Evolutionary conservation across 2,329 filamentous ascomycete genomes (phyloP).

Genomic region (Cercospora sp.): DNA sequence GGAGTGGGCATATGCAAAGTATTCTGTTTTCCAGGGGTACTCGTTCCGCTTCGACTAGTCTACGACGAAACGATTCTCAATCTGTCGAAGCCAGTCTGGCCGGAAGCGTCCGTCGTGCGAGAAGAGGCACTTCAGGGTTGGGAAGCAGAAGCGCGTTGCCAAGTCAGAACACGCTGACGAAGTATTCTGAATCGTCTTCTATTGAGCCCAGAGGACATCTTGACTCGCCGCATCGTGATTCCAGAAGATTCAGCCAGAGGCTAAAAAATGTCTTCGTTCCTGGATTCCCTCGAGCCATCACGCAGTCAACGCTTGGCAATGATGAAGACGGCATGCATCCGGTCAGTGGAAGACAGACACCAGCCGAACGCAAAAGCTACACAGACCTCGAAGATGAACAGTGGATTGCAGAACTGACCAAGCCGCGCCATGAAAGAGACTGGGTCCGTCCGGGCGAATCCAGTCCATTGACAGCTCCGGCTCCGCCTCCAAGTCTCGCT

Average conservation of each 20-base stretch:
- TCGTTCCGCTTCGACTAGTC: conserved; percentile 25
- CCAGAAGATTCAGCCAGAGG: conserved; percentile 32
- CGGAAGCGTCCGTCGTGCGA: conserved; percentile 25
- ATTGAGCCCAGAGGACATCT: conserved; percentile 32
- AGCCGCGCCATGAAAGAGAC: conserved; percentile 35
- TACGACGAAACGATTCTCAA: conserved; percentile 21
- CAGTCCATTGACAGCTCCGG: conserved; percentile 33
- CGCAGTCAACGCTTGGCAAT: conserved; percentile 26
- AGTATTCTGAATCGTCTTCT: conserved; percentile 38
- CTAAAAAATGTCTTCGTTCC: conserved; percentile 34
- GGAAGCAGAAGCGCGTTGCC: conserved; percentile 38
- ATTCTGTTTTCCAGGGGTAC: conserved; percentile 44
- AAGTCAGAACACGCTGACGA: conserved; percentile 30
- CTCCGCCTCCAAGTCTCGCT: conserved; percentile 35
- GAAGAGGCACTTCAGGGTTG: conserved; percentile 28
- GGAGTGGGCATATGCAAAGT: conserved; percentile 39
- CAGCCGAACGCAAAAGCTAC: not conserved
- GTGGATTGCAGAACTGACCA: conserved; percentile 32
- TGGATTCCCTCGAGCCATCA: conserved; percentile 35
- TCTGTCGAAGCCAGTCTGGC: conserved; percentile 26
- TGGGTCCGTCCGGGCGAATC: conserved; percentile 39
- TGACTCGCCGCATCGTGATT: conserved; percentile 26
- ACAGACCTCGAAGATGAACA: conserved; percentile 3
- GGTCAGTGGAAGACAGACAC: not conserved
- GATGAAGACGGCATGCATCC: conserved; percentile 23